Evolutionary conservation across 371 early-diverging fungal species (phyloP), one percentile per base, ranked within the genome.

Genomic region (Mucor racemosus): DNA sequence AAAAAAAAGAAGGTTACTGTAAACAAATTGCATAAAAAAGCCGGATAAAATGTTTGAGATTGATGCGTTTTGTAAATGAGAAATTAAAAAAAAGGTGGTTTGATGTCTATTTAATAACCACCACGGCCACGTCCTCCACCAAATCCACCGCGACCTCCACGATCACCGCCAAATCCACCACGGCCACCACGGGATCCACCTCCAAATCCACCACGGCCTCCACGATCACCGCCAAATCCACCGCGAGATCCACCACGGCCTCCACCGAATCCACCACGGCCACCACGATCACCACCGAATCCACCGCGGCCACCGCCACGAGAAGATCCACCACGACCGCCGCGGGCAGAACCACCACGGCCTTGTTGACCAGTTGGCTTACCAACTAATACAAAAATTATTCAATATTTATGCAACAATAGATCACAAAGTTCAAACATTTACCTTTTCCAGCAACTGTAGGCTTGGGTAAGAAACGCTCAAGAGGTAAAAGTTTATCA

Each of bases 401-500:
- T 13, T 34, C 6, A 14, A 34, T 46, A 26, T 26, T 26, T 26
- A 26, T 26, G 26, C 26, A 26, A 26, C 26, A 26, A 26, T 26
- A 26, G 3, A 26, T 26, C 26, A 26, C 3, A 26, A 26, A 26
- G 3, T 26, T 26, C 26, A 26, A 26, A 3, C 26, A 26, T 50
- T 46, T 77, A 89, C 90, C 88, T 81, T 83, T 87, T 62, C 81
- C 84, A 33, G 84, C 78, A 35, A 58, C 78, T 84, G 92, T 92
- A 46, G 99, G 97, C 84, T 95, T 97, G 61, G 99, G 97, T 77
- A 99, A 76, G 88, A 99, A 99, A 60, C 97, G 88, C 66, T 99
- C 98, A 68, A 99, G 75, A 31, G 99, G 99, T 60, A 99, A 79
- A 63, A 99, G 88, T 75, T 95, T 96, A 75, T 99, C 98, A 13